phyloP scores from a whole-genome alignment of 257 asterid genomes.

The Solanum chmielewskii region DNA sequence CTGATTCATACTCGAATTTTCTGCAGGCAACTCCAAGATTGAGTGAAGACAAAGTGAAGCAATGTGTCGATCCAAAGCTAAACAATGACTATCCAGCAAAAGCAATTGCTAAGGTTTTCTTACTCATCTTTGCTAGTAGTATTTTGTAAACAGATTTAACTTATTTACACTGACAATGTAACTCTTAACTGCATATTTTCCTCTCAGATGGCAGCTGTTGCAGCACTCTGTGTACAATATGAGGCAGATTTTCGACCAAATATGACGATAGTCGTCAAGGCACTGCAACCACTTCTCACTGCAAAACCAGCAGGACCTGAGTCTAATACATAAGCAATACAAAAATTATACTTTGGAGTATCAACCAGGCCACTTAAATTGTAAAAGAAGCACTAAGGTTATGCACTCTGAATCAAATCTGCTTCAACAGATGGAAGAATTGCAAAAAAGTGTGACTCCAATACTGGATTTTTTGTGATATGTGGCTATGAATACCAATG shows the following conservation, averaged over 20 bases:
- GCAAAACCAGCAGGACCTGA: conserved; percentile 49
- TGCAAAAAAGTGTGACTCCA: neutral
- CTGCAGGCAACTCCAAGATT: neutral
- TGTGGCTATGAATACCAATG: neutral
- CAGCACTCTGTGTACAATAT: conserved; percentile 92
- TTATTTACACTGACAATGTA: neutral
- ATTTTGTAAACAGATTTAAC: neutral
- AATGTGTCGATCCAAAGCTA: neutral
- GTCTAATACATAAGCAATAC: neutral
- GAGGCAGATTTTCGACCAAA: conserved; percentile 94
- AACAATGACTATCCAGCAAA: neutral
- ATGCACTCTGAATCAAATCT: neutral
- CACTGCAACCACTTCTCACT: conserved; percentile 85
- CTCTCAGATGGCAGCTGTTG: conserved; percentile 88
- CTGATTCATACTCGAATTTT: neutral
- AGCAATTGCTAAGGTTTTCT: neutral
- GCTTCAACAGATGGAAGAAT: neutral
- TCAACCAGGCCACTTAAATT: neutral
- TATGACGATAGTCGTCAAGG: conserved; percentile 94
- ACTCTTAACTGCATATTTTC: neutral
- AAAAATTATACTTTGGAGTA: neutral
- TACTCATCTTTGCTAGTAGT: neutral
- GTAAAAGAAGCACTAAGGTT: neutral
- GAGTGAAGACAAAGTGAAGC: neutral
- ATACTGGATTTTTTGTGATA: neutral